These are phyloP conservation scores for Candida glaebosa DNA, from an alignment of 805 yeast genomes.

Conservation along the genomic window DNA sequence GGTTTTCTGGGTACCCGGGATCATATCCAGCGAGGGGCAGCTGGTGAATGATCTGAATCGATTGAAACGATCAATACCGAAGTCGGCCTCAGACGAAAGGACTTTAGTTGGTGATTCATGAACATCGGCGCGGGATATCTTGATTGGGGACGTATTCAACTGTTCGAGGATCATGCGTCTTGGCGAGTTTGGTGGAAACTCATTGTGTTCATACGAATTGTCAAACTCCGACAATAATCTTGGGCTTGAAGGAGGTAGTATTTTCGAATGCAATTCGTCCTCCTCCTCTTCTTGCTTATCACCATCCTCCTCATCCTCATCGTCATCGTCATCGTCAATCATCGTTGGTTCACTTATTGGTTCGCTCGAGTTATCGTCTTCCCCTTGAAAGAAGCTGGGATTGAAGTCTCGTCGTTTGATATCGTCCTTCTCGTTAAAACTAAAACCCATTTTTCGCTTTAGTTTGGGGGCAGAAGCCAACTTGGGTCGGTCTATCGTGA, in stretches of 20 bases:
- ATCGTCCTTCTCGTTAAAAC: slow-evolving; percentile 41
- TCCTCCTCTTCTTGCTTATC: slow-evolving; percentile 3
- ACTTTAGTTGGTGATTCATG: background rate
- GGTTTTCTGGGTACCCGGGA: slow-evolving; percentile 16
- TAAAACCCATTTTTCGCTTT: slow-evolving; percentile 41
- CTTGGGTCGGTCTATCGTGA: slow-evolving; percentile 8
- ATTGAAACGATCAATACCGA: slow-evolving; percentile 51
- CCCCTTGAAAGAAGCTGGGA: slow-evolving; percentile 6
- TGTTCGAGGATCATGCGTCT: too few relatives aligned
- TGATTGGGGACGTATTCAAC: slow-evolving; percentile 3
- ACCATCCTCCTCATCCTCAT: slow-evolving; percentile 11
- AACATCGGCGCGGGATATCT: background rate
- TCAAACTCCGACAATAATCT: slow-evolving; percentile 30
- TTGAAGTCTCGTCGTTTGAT: slow-evolving; percentile 30
- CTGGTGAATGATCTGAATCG: slow-evolving; percentile 29
- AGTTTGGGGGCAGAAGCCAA: slow-evolving; percentile 24
- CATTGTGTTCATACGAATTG: slow-evolving; percentile 17
- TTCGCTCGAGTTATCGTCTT: slow-evolving; percentile 10
- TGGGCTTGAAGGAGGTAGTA: slow-evolving; percentile 36
- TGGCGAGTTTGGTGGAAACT: slow-evolving; percentile 28
- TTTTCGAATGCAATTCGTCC: background rate
- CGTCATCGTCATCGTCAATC: slow-evolving; percentile 11
- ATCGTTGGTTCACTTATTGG: slow-evolving; percentile 17
- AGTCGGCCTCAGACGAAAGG: slow-evolving; percentile 39
- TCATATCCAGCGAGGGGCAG: slow-evolving; percentile 32